Conservation (phyloP, 2,329 filamentous ascomycete species). For the Beauveria brongniartii region DNA sequence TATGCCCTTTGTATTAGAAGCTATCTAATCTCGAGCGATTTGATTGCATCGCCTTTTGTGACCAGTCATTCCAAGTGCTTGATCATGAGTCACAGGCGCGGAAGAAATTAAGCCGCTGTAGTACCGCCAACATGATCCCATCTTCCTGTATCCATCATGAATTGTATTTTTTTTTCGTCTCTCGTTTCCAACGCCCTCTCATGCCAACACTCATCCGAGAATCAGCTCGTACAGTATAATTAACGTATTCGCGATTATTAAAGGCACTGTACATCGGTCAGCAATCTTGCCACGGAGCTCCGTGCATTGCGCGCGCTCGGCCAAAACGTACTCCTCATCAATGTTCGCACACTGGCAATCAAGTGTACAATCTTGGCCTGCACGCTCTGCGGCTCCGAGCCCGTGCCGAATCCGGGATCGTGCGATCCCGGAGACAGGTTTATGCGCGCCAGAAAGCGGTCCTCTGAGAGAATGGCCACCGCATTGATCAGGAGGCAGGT, state of each 20-base stretch:
- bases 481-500: slow-evolving; percentile 77
- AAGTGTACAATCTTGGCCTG: slow-evolving; percentile 75
- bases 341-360: slow-evolving; percentile 72
- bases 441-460: slow-evolving; percentile 72
- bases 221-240: slow-evolving; percentile 70
- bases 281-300: not conserved
- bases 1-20: slow-evolving; percentile 10
- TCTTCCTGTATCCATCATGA: not conserved
- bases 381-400: slow-evolving; percentile 55
- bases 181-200: not conserved
- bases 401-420: slow-evolving; percentile 65
- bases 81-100: not conserved
- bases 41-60: slow-evolving; percentile 2
- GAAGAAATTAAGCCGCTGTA: not conserved
- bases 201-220: slow-evolving; percentile 43
- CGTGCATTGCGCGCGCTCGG: slow-evolving; percentile 24
- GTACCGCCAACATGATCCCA: not conserved
- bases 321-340: slow-evolving; percentile 67
- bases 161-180: not conserved
- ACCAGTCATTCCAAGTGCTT: not conserved
- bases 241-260: slow-evolving; percentile 68
- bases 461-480: slow-evolving; percentile 79
- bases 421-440: slow-evolving; percentile 58
- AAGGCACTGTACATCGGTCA: slow-evolving; percentile 48
- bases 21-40: slow-evolving; percentile 1